Base-by-base conservation (phyloP, 768 basidiomycete genomes). In the Termitomyces eurrhizus region DNA sequence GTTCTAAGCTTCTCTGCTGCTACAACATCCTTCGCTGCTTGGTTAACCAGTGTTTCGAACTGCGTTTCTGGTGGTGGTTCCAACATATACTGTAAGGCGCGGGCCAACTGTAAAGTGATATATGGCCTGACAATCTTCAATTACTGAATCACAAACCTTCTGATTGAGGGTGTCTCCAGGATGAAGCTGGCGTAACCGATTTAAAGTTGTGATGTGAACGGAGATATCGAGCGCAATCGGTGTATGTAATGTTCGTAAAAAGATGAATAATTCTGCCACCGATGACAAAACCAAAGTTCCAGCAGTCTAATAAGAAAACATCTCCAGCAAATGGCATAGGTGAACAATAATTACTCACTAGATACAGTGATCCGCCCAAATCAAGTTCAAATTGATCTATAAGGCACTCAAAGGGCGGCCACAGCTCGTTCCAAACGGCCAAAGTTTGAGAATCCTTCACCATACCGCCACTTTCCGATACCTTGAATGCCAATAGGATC, bases 351-450 rank as follows among this genome's bases (percentile, higher is more conserved):
- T 41, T 52, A 69, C 77, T 63, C 66, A 83, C 80, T 59, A 74
- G 69, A 60, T 74, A 74, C 61, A 73, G 68, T 33, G 79, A 79
- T 37, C 74, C 72, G 54, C 76, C 76, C 16, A 73, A 72, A 58
- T 85, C 84, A 4, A 65, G 68, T 64, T 85, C 83, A 42, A 88
- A 75, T 1, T 78, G 74, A 44, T 73, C 66, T 14, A 86, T 66
- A 39, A 89, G 74, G 13, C 71, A 71, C 64, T 86, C 86, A 58
- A 89, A 89, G 1, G 86, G 80, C 2, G 88, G 83, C 89, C 89
- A 92, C 8, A 92, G 69, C 65, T 89, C 86, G 66, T 89, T 90
- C 90, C 90, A 92, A 11, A 90, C 77, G 45, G 70, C 73, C 44
- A 75, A 70, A 24, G 79, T 68, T 18, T 73, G 61, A 36, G 63